phyloP scores from a whole-genome alignment of 352 stramenopile genomes.

The Pythium utonaiense region DNA sequence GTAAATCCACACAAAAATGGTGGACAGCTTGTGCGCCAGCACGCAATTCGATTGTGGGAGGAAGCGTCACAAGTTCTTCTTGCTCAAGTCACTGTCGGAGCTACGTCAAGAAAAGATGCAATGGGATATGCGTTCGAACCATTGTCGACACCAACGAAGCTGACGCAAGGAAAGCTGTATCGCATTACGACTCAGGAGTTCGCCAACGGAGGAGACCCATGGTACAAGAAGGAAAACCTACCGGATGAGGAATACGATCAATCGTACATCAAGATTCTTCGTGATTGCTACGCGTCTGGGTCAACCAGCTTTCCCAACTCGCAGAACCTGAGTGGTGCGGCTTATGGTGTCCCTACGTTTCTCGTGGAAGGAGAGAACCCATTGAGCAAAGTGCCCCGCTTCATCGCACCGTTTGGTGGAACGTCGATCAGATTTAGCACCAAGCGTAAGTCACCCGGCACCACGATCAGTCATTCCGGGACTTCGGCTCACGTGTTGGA shows the following conservation, averaged over 20 bases:
- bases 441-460: slow-evolving; percentile 55
- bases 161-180: slow-evolving; percentile 85
- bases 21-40: slow-evolving; percentile 60
- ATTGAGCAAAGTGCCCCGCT: slow-evolving; percentile 52
- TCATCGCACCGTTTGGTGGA: slow-evolving; percentile 57
- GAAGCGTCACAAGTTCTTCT: slow-evolving; percentile 70
- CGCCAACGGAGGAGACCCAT: slow-evolving; percentile 82
- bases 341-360: slow-evolving; percentile 85
- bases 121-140: slow-evolving; percentile 77
- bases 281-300: slow-evolving; percentile 82
- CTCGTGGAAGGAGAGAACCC: slow-evolving; percentile 75
- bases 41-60: slow-evolving; percentile 82
- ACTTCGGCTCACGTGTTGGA: slow-evolving; percentile 58
- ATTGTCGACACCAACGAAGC: slow-evolving; percentile 42
- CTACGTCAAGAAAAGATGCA: slow-evolving; percentile 59
- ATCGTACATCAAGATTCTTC: slow-evolving; percentile 84
- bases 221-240: slow-evolving; percentile 89
- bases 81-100: slow-evolving; percentile 57
- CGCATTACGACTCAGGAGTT: slow-evolving; percentile 85
- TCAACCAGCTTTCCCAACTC: slow-evolving; percentile 82
- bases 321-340: slow-evolving; percentile 80
- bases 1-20: slow-evolving; percentile 67
- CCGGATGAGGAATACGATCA: slow-evolving; percentile 84
- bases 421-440: slow-evolving; percentile 57
- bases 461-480: slow-evolving; percentile 71